phyloP scores from a whole-genome alignment of 23 red algal genomes.

The Pyropia haitanensis region DNA sequence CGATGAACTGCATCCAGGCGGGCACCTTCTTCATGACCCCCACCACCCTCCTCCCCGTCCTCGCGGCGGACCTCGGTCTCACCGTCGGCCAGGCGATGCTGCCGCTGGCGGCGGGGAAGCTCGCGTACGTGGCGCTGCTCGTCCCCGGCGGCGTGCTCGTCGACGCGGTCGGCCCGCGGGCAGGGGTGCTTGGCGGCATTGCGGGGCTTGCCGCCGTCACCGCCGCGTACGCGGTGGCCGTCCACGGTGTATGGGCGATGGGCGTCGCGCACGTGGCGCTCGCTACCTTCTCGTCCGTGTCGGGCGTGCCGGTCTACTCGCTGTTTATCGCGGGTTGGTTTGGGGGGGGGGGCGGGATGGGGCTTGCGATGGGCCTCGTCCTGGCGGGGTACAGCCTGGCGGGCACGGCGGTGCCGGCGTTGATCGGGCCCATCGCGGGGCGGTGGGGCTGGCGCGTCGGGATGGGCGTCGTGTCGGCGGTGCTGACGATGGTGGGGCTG shows the following conservation, averaged over 20 bases:
- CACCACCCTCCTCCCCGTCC: conserved; percentile 84
- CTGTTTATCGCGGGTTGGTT: conserved; percentile 85
- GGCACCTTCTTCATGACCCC: conserved; percentile 86
- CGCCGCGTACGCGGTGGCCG: conserved; percentile 45
- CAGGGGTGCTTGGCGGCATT: conserved; percentile 57
- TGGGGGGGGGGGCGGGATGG: conserved; percentile 25
- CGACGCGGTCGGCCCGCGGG: conserved; percentile 62
- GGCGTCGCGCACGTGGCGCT: conserved; percentile 34
- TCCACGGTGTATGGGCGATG: conserved; percentile 14
- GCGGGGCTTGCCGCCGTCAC: conserved; percentile 31
- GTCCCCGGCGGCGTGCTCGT: conserved; percentile 78
- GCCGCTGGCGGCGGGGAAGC: conserved; percentile 70
- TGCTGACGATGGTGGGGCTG: conserved; percentile 47
- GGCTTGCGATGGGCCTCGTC: conserved; percentile 83
- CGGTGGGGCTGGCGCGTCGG: conserved; percentile 57
- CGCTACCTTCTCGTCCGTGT: conserved; percentile 53
- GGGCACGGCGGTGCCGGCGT: conserved; percentile 46
- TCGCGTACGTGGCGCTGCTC: conserved; percentile 84
- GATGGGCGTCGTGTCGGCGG: conserved; percentile 31
- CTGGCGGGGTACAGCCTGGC: conserved; percentile 79
- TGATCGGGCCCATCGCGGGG: conserved; percentile 56
- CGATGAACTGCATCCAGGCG: conserved; percentile 73
- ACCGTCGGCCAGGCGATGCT: conserved; percentile 61
- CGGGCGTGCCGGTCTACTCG: conserved; percentile 79
- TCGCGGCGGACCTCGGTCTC: conserved; percentile 53